Evolutionary conservation across 257 asterid genomes (phyloP).

Genomic region (Leonotis leonurus): DNA sequence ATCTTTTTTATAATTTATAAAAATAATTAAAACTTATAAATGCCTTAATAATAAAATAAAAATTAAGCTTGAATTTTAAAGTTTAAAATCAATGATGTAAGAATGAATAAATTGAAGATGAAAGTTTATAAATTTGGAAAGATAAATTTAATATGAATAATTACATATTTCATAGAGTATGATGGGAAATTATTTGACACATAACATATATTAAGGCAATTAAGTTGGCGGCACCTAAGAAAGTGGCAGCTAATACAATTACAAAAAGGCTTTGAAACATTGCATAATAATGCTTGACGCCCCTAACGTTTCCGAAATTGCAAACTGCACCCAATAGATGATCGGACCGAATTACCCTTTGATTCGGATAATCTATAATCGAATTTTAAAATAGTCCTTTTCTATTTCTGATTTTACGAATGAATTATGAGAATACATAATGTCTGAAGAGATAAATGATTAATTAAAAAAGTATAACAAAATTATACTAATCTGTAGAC

Average conservation of each 20-base stretch:
- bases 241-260: background rate
- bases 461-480: no score
- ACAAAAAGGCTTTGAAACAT: background rate
- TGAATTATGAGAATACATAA: no score
- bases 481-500: no score
- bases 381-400: background rate
- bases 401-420: background rate
- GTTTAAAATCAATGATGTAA: no score
- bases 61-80: no score
- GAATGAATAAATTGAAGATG: background rate
- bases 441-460: no score
- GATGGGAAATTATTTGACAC: background rate
- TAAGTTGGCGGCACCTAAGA: conserved; percentile 8
- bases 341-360: background rate
- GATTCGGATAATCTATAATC: background rate
- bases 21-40: no score
- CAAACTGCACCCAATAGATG: background rate
- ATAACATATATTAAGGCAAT: background rate
- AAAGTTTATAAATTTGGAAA: background rate
- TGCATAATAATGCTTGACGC: background rate
- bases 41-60: no score
- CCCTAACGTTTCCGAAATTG: background rate
- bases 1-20: no score
- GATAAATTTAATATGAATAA: background rate
- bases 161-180: background rate